These are phyloP conservation scores for Backusella tuberculispora DNA, from an alignment of 192 early-diverging fungal species.

Conservation along the genomic window DNA sequence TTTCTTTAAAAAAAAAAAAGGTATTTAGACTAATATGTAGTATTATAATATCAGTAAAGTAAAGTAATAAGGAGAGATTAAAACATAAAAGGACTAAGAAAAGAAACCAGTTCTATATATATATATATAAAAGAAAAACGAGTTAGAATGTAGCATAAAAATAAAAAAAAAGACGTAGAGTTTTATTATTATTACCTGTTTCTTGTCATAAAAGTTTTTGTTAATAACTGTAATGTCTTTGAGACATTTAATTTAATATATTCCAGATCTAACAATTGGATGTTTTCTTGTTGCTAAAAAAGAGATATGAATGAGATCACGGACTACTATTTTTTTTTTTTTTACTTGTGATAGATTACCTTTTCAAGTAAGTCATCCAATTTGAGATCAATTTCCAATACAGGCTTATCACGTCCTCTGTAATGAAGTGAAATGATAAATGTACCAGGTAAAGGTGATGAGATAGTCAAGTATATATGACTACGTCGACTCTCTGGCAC, in stretches of 20 bases:
- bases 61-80: not conserved
- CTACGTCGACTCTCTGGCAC: conserved; percentile 85
- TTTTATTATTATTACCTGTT: conserved; percentile 36
- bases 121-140: not conserved
- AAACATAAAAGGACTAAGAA: conserved; percentile 9
- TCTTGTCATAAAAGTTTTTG: conserved; percentile 73
- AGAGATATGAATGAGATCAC: not conserved
- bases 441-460: conserved; percentile 83
- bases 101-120: conserved; percentile 30
- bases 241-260: conserved; percentile 91
- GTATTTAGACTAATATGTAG: not conserved
- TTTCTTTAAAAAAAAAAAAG: conserved; percentile 2
- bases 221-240: conserved; percentile 76
- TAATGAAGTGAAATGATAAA: conserved; percentile 90
- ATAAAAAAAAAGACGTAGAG: no score
- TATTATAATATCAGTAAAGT: not conserved
- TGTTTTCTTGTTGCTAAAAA: conserved; percentile 84
- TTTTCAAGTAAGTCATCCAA: conserved; percentile 82
- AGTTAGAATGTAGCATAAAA: not conserved
- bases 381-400: conserved; percentile 94
- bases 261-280: conserved; percentile 84
- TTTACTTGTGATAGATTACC: conserved; percentile 35
- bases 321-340: not conserved
- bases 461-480: conserved; percentile 89
- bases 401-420: conserved; percentile 88